Evolutionary conservation across 306 rosid species (phyloP).

Genomic region (Elaeagnus macrophylla): DNA sequence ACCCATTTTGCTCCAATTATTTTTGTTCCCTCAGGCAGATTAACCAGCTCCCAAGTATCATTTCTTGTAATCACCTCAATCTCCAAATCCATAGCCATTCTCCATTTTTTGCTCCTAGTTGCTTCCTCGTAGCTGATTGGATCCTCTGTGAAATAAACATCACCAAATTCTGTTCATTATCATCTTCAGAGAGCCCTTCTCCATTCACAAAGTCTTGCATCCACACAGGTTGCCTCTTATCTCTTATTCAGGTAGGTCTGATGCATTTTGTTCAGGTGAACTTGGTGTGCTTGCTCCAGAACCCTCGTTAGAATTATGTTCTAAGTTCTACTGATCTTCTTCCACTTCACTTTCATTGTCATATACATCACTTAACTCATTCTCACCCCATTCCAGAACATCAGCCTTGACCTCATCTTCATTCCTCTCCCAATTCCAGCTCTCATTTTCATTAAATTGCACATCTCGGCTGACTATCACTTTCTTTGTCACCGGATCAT

Average conservation of each 20-base stretch:
- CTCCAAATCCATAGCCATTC: conserved; percentile 1
- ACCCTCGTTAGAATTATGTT: too few species aligned
- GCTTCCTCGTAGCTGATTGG: conserved; percentile 3
- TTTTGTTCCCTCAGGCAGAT: background rate
- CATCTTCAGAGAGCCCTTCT: too few species aligned
- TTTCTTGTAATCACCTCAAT: conserved; percentile 2
- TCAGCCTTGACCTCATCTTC: conserved; percentile 1
- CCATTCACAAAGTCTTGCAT: too few species aligned
- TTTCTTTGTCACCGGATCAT: conserved; percentile 2
- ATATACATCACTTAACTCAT: too few species aligned
- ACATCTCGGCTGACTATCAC: conserved; percentile 15
- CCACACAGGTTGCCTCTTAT: conserved; percentile 1
- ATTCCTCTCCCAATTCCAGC: conserved; percentile 6
- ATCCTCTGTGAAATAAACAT: background rate
- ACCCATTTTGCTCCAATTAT: conserved; percentile 11
- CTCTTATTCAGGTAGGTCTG: conserved; percentile 9
- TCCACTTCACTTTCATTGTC: too few species aligned
- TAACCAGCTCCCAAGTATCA: too few species aligned
- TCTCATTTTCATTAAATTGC: too few species aligned
- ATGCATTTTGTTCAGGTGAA: too few species aligned
- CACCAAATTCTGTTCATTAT: too few species aligned
- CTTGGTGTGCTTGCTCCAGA: too few species aligned
- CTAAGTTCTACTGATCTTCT: too few species aligned
- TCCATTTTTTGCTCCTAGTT: conserved; percentile 4
- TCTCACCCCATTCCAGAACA: conserved; percentile 13